A percentile compares a stretch with the other conserved stretches of the same genome.
Conservation (phyloP, 306 rosid species). For the Erythrophleum fordii region DNA sequence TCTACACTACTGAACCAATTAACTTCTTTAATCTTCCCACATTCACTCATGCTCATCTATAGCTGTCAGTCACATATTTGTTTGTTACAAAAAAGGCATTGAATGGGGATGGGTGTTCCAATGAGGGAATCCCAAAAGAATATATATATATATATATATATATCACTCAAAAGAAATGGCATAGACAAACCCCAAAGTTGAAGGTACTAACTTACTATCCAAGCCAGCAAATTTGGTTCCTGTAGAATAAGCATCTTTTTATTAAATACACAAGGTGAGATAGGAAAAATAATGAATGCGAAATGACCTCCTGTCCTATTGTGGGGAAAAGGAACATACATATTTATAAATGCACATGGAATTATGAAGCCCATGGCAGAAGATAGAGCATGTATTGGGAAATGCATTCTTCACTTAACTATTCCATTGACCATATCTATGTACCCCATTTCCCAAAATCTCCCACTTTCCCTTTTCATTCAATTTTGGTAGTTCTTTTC, state of each 20-base stretch:
- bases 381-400: constrained; percentile 50
- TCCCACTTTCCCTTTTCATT: constrained; percentile 46
- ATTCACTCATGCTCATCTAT: neutral
- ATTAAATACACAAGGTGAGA: constrained; percentile 35
- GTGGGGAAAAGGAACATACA: constrained; percentile 31
- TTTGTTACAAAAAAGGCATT: constrained; percentile 13
- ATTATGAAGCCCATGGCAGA: constrained; percentile 32
- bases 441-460: constrained; percentile 43
- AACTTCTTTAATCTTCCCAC: neutral
- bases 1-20: too few relatives aligned
- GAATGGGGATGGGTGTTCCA: constrained; percentile 30
- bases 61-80: constrained; percentile 21
- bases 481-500: constrained; percentile 39
- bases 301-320: constrained; percentile 42
- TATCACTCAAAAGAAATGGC: constrained; percentile 18
- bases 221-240: constrained; percentile 39
- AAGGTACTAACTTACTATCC: constrained; percentile 35
- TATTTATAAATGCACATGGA: constrained; percentile 43
- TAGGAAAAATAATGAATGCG: constrained; percentile 31
- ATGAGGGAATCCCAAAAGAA: constrained; percentile 32
- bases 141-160: neutral
- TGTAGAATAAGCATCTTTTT: constrained; percentile 43
- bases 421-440: constrained; percentile 42
- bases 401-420: constrained; percentile 39
- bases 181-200: constrained; percentile 23